Evolutionary conservation across 352 stramenopile species (phyloP), one percentile per base, ranked within the genome.

Genomic region (Phytophthora podocarpi): DNA sequence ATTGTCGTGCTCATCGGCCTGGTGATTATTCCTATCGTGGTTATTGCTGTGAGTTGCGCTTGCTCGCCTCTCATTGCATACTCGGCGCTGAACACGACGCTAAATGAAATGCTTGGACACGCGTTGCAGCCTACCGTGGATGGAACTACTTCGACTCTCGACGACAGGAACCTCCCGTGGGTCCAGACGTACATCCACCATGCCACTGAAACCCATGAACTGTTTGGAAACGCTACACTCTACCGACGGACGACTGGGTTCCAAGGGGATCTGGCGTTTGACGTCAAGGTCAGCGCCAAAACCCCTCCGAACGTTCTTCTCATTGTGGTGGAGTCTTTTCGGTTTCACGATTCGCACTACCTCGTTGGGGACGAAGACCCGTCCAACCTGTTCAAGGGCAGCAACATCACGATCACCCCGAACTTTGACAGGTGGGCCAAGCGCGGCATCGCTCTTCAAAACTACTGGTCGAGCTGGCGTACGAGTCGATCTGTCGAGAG

Each of bases 401-500:
- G 24, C 6, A 66, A 56, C 21, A 20, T 49, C 45, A 75, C 69
- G 0, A 59, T 84, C 8, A 78, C 69, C 4, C 74, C 72, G 0
- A 59, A 76, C 10, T 84, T 84, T 24, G 72, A 87, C 37, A 56
- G 52, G 34, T 87, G 71, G 67, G 70, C 78, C 1, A 68, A 79
- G 34, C 72, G 72, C 10, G 73, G 73, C 36, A 55, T 87, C 5
- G 78, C 70, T 1, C 78, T 87, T 15, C 52, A 39, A 21, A 87
- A 85, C 34, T 59, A 79, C 21, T 87, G 78, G 75, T 87, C 78
- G 7, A 85, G 72, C 39, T 87, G 68, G 66, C 60, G 63, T 9
- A 84, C 77, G 15, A 87, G 74, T 60, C 72, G 77, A 15, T 84
- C 77, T 0, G 20, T 87, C 2, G 75, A 85, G 50, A 82, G 72